Base-by-base conservation (phyloP, 2,329 filamentous ascomycete species). In the Mycosphaerelloides madeirae region DNA sequence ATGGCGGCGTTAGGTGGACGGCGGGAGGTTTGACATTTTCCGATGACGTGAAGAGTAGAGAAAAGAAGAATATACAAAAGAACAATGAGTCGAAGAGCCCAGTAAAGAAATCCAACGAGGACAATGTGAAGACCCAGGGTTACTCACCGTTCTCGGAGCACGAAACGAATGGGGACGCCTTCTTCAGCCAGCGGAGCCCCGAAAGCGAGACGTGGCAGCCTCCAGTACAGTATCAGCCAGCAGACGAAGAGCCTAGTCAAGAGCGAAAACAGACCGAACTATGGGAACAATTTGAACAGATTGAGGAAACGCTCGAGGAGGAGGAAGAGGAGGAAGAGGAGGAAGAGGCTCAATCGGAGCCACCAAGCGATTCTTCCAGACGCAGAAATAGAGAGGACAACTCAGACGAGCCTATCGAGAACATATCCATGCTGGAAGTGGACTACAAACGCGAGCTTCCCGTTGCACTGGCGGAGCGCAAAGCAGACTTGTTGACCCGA, bases 401-500 rank as follows among this genome's bases (percentile, higher is more conserved):
- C 22, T 25, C 22, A 5, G 22, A 25, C 9, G 6, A 9, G 9
- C 9, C 5, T 25, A 25, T 9, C 22, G 9, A 9, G 9, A 25
- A 25, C 9, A 9, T 9, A 6, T 25, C 22, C 6, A 32, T 59
- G 14, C 47, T 58, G 9, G 29, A 57, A 15, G 20, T 62, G 9
- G 50, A 60, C 41, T 60, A 61, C 48, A 46, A 42, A 29, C 34
- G 38, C 6, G 38, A 50, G 13, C 45, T 64, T 6, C 46, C 52
- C 3, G 14, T 29, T 6, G 59, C 61, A 29, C 25, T 65, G 16
- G 35, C 41, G 8, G 25, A 44, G 9, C 25, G 37, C 1, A 54
- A 61, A 12, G 37, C 51, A 7, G 57, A 64, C 38, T 29, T 55
- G 14, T 40, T 57, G 7, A 46, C 57, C 3, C 53, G 54, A 29